Percentiles rank a stretch among this genome's conserved stretches.
Conservation (phyloP, 2,329 filamentous ascomycete species). For the Sclerotiophoma versabilis region DNA sequence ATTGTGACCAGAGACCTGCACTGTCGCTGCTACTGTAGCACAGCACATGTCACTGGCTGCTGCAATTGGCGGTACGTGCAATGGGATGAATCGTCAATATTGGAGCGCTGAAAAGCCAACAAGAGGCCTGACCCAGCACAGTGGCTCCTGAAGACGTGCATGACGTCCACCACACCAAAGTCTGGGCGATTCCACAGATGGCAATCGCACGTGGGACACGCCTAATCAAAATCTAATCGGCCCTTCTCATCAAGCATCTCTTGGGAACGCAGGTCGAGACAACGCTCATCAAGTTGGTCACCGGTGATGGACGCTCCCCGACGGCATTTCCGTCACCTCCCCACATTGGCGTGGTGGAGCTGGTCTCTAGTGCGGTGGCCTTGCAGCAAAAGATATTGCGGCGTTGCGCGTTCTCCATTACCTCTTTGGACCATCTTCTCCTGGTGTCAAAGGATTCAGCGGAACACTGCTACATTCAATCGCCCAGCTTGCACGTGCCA, state of each 20-base stretch:
- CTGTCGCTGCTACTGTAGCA: conserved; percentile 28
- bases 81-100: conserved; percentile 27
- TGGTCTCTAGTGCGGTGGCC: conserved; percentile 18
- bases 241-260: conserved; percentile 6
- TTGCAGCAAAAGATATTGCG: conserved; percentile 18
- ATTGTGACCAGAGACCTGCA: conserved; percentile 25
- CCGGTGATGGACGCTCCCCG: conserved; percentile 19
- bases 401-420: conserved; percentile 15
- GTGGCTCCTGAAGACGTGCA: conserved; percentile 40
- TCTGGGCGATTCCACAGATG: conserved; percentile 26
- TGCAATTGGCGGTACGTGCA: conserved; percentile 25
- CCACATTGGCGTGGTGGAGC: conserved; percentile 14
- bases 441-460: neutral
- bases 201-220: conserved; percentile 37
- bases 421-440: conserved; percentile 4
- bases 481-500: neutral
- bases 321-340: conserved; percentile 15
- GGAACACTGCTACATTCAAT: neutral
- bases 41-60: conserved; percentile 31
- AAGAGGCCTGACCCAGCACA: conserved; percentile 35
- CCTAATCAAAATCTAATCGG: conserved; percentile 25
- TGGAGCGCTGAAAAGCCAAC: conserved; percentile 18
- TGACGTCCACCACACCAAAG: conserved; percentile 34
- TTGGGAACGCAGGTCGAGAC: conserved; percentile 10
- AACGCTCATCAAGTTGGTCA: conserved; percentile 11